Base-by-base conservation (phyloP, 441 rosid species). In the Croton laevigatus region DNA sequence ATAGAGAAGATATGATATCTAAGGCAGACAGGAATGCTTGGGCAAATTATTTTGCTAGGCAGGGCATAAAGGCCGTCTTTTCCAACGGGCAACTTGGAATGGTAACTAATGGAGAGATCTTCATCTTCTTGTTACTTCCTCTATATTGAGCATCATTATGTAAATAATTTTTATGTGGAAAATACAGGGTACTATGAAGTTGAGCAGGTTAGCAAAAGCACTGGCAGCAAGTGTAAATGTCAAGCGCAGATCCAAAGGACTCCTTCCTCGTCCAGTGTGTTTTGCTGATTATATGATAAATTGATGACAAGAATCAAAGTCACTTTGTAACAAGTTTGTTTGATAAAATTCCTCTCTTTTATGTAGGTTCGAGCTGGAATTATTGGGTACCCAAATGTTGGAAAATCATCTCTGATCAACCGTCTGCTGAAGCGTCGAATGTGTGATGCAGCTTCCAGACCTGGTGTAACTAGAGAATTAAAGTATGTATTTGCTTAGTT, bases 321-420 rank as follows among this genome's bases (percentile, higher is more conserved):
- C 51, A 17, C 55, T 8, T 5, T 27, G 9, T 23, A 8, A 44
- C 44, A 34, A 58, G 44, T 44, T 58, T 58, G 12, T 66, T 63
- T 19, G 53, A 73, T 62, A 42, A 58, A 44, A 13, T 51, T 10
- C 68, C 23, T n/a, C 51, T 68, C 72, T 36, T 9, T 68, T 37
- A 6, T 81, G 38, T 82, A 91, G 97, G 95, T 91, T 76, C 89
- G 97, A 70, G 98, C 98, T 82, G 98, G 97, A 65, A 85, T 94
- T 65, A 92, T 91, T 66, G 98, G 98, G 73, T 91, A 90, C 69
- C 98, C 98, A 59, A 94, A 94, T 89, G 98, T 94, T 44, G 97
- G 97, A 66, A 94, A 94, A 75, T 94, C 97, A 69, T 91, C 97
- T 76, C 77, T 94, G 81, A 89, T 94, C 62, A 91, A 91, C 76